Evolutionary conservation across 129 eudicot species (phyloP), one percentile per base, ranked within the genome.

Genomic region (Chrysanthemum lavandulifolium): DNA sequence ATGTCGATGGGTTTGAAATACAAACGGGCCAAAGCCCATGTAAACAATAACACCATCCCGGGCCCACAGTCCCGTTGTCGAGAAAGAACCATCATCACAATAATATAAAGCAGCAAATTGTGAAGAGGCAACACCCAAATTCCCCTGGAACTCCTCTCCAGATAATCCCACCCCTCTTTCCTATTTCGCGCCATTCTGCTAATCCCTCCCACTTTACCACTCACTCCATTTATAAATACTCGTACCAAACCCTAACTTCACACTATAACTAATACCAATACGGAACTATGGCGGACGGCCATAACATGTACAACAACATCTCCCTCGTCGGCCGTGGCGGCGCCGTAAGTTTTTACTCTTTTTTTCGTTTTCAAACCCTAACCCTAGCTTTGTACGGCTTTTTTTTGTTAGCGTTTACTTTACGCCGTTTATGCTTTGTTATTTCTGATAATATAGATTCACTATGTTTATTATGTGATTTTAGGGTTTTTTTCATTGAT

Each of bases 281-380:
- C 36, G 1, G 0, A 31, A 12, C 77, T 50, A 94, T 94, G 99
- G 84, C 94, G 63, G 99, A 95, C 61, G 99, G 96, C 74, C 99
- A 88, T 36, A 36, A 36, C 75, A 58, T 69, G 77, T 95, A 86
- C 87, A 90, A 88, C 91, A 88, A 59, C 65, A 95, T 95, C 68
- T 95, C 97, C 61, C 99, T 90, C 27, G 89, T 88, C 33, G 97
- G 99, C 75, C 99, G 99, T 31, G 99, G 97, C 74, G 99, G 99
- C 73, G 75, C 89, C 15, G 99, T 95, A 76, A 88, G 86, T 83
- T 70, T 10, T 10, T 16, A n/a, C 13, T 19, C 54, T 15, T 36
- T 21, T 8, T 0, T 21, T 31, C 49, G 7, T 29, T 0, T 12
- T 48, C 45, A 71, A 81, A 86, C 84, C 87, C 87, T 86, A 86